Percentiles rank a stretch among this genome's conserved stretches.
These are phyloP conservation scores for Coniochaeta sp. DNA, from an alignment of 2,329 filamentous ascomycete species.

Conservation along the genomic window DNA sequence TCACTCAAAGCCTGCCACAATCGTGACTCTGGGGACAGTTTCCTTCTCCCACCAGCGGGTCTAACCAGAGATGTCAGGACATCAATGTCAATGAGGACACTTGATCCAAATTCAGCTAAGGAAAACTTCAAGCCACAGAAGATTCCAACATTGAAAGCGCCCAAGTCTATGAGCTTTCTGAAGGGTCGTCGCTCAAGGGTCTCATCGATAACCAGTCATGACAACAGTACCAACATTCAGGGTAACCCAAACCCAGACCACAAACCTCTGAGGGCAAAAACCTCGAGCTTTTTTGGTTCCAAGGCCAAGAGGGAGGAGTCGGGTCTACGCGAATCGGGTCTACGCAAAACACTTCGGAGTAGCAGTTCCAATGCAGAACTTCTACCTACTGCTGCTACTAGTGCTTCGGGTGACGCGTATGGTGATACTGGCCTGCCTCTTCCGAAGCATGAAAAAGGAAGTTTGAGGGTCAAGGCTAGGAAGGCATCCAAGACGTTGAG, in stretches of 20 bases:
- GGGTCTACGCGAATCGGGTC: slow-evolving; percentile 24
- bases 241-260: neutral
- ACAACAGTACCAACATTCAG: slow-evolving; percentile 19
- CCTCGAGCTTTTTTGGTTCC: slow-evolving; percentile 37
- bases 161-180: slow-evolving; percentile 51
- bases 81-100: slow-evolving; percentile 6
- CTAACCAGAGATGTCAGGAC: neutral
- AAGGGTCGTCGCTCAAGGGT: slow-evolving; percentile 17
- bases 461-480: slow-evolving; percentile 45
- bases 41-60: neutral
- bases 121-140: slow-evolving; percentile 20
- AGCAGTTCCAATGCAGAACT: slow-evolving; percentile 26
- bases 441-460: slow-evolving; percentile 5
- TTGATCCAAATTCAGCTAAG: slow-evolving; percentile 14
- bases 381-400: neutral
- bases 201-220: slow-evolving; percentile 26
- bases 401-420: too few species aligned
- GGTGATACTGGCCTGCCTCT: neutral
- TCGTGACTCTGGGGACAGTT: neutral
- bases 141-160: slow-evolving; percentile 29
- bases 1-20: neutral
- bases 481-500: slow-evolving; percentile 57
- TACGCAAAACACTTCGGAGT: slow-evolving; percentile 43
- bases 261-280: slow-evolving; percentile 25
- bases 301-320: too few species aligned